Evolutionary conservation across 1,139 yeast species (phyloP), one percentile per base, ranked within the genome.

Genomic region (Blastobotrys illinoisensis): DNA sequence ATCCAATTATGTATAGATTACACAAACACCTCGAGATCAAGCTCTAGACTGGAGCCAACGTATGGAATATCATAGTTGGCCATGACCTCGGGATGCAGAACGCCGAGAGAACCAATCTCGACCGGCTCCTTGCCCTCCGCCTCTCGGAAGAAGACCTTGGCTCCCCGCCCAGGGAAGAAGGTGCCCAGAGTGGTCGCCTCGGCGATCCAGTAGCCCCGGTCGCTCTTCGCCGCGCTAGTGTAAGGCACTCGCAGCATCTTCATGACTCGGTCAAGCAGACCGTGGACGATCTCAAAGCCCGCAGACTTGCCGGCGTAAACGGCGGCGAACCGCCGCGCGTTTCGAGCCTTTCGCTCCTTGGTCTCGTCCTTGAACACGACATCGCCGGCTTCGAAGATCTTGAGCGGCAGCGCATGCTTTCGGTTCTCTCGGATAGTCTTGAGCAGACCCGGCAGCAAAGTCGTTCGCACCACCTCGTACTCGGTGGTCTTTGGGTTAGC

Each of bases 111-210:
- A 62, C 99, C 99, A 66, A 95, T 80, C 19, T 62, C 65, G 45
- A 59, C 53, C 21, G 72, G 66, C 58, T 63, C 59, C 32, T 59
- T 62, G 53, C 76, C 81, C 61, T 77, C 73, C 57, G 75, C 78
- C 56, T 79, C 74, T 75, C 96, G 82, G 76, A 83, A 87, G 72
- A 79, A 81, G 58, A 95, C 79, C 66, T 81, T 83, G 51, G 99
- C 99, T 58, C 97, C 98, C 77, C 99, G 86, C 50, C 98, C 99
- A 47, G 97, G 96, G 86, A 95, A 93, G 75, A 80, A 95, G 51
- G 79, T 78, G 55, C 75, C 76, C 67, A 84, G 85, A 45, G 62
- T 61, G 24, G 63, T 59, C 48, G 63, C 61, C 58, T 71, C 73
- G 45, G 66, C 64, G 53, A 75, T 74, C 75, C 76, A 74, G 67